These are phyloP conservation scores for Arthrobotrys megalospora DNA, from an alignment of 2,329 filamentous ascomycete genomes.

Conservation along the genomic window DNA sequence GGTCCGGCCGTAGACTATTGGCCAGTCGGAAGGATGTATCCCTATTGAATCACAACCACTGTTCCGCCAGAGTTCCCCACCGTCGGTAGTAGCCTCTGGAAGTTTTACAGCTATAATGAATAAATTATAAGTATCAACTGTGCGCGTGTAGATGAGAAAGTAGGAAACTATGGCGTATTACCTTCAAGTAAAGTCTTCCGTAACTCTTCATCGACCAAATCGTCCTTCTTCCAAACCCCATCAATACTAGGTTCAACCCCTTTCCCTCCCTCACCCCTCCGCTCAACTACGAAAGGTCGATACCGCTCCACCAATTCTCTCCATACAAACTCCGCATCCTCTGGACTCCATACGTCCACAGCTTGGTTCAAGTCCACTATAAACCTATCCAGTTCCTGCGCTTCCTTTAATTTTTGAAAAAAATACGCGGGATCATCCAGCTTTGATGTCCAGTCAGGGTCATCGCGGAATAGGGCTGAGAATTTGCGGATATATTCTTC, in stretches of 20 bases:
- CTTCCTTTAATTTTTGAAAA: background rate
- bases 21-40: constrained; percentile 76
- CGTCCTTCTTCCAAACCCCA: constrained; percentile 33
- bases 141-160: no score
- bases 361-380: background rate
- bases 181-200: constrained; percentile 27
- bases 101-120: background rate
- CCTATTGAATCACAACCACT: constrained; percentile 73
- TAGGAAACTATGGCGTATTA: background rate
- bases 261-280: background rate
- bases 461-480: background rate
- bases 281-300: background rate
- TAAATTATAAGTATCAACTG: background rate
- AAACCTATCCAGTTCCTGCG: background rate
- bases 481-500: constrained; percentile 26
- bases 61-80: constrained; percentile 75
- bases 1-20: constrained; percentile 71
- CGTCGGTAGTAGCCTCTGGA: constrained; percentile 72
- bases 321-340: constrained; percentile 17
- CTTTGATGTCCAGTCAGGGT: constrained; percentile 16
- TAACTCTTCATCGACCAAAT: constrained; percentile 24
- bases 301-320: constrained; percentile 28
- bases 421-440: constrained; percentile 12
- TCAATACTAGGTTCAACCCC: constrained; percentile 34
- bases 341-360: background rate